Conservation (phyloP, 495 filamentous ascomycete genomes). For the Aspergillus bertholletiae region DNA sequence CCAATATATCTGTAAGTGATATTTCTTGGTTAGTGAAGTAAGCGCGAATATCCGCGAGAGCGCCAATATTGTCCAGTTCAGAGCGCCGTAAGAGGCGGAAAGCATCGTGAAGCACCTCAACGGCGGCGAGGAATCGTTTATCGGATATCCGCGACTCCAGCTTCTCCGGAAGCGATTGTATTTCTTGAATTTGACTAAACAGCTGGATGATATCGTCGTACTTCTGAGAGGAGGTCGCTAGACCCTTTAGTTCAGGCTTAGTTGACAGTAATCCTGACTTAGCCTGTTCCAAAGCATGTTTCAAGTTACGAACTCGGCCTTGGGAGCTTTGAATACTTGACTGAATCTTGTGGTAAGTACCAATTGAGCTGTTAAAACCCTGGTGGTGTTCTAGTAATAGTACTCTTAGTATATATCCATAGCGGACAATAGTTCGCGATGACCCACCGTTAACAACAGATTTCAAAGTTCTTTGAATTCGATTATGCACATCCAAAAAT, state of each 20-base stretch:
- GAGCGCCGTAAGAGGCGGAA: constrained; percentile 76
- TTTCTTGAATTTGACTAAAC: constrained; percentile 78
- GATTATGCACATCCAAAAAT: constrained; percentile 75
- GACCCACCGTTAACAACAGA: constrained; percentile 77
- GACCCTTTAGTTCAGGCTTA: constrained; percentile 85
- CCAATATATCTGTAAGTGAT: constrained; percentile 85
- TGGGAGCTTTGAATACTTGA: constrained; percentile 87
- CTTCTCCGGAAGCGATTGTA: constrained; percentile 87
- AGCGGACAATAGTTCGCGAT: background rate
- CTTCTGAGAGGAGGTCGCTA: constrained; percentile 79
- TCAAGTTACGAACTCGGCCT: constrained; percentile 73
- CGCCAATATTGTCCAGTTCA: constrained; percentile 89
- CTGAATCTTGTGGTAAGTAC: constrained; percentile 98
- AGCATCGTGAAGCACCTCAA: constrained; percentile 86
- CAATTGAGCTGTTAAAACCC: constrained; percentile 98
- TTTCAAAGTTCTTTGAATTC: constrained; percentile 87
- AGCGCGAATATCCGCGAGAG: constrained; percentile 76
- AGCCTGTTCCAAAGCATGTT: constrained; percentile 76
- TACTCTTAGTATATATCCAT: background rate
- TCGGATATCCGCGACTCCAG: constrained; percentile 92
- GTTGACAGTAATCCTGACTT: constrained; percentile 79
- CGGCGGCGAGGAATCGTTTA: constrained; percentile 89
- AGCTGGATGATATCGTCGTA: constrained; percentile 90
- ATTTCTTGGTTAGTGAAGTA: constrained; percentile 93
- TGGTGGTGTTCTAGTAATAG: constrained; percentile 77